Evolutionary conservation across 163 green algal genomes (phyloP).

Genomic region (Scenedesmus sp.): DNA sequence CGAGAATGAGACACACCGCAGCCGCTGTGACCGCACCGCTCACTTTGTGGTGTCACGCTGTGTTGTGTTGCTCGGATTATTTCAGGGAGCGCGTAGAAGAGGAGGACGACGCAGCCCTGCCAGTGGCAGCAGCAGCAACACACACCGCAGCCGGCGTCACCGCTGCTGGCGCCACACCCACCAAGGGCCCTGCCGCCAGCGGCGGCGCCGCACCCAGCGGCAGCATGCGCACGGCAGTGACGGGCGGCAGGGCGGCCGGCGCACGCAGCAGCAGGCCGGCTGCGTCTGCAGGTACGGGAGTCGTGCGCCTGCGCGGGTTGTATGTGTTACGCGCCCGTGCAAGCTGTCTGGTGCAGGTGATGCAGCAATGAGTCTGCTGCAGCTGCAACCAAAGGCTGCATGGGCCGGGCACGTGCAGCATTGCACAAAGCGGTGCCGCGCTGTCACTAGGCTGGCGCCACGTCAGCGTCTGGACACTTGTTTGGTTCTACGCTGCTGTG

Average conservation of each 20-base stretch:
- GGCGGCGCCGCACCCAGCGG: constrained; percentile 15
- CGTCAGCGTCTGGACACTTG: too few species aligned
- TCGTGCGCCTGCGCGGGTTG: background rate
- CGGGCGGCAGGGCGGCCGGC: background rate
- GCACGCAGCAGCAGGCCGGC: constrained; percentile 1
- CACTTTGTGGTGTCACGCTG: background rate
- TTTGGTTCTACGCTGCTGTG: too few species aligned
- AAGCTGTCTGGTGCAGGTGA: too few species aligned
- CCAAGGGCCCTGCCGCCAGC: constrained; percentile 9
- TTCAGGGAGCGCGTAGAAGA: constrained; percentile 46
- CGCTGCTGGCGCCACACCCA: background rate
- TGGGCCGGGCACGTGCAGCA: too few species aligned
- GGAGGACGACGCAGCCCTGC: constrained; percentile 8
- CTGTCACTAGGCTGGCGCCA: too few species aligned
- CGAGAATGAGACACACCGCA: too few species aligned
- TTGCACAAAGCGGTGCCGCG: too few species aligned
- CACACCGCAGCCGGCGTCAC: background rate
- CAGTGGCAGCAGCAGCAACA: background rate
- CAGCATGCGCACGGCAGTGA: background rate
- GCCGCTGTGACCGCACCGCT: too few species aligned
- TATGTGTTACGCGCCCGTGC: background rate
- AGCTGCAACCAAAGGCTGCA: too few species aligned
- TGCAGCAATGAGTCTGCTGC: too few species aligned
- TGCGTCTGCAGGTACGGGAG: constrained; percentile 24
- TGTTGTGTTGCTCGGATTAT: background rate